Conservation (phyloP, 2,329 filamentous ascomycete genomes). For the Venturia effusa region DNA sequence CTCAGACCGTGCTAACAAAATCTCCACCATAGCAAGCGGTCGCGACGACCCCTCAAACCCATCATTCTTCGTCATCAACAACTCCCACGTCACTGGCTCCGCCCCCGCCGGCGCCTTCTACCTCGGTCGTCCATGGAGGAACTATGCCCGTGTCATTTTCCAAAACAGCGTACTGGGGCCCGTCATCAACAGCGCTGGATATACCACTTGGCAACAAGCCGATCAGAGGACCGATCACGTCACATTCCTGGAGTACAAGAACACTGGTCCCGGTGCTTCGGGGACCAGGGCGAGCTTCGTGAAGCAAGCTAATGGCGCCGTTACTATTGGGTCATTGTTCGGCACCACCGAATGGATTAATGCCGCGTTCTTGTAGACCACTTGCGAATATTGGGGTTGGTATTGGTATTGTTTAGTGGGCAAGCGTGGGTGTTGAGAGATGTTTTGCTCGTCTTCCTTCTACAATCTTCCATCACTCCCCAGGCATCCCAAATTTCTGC, state of each 20-base stretch:
- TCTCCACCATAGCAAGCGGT: conserved; percentile 18
- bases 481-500: no score
- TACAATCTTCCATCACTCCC: no score
- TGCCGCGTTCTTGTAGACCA: background rate
- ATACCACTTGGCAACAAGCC: conserved; percentile 43
- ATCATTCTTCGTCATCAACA: conserved; percentile 47
- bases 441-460: no score
- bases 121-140: conserved; percentile 43
- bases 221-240: conserved; percentile 42
- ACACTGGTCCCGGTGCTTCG: conserved; percentile 45
- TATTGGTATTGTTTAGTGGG: no score
- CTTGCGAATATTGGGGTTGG: no score
- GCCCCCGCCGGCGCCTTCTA: conserved; percentile 33
- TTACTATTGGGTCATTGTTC: conserved; percentile 25
- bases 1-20: background rate
- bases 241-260: conserved; percentile 47
- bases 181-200: conserved; percentile 50
- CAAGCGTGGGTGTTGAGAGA: no score
- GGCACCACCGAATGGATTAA: background rate
- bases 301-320: conserved; percentile 27
- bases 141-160: conserved; percentile 41
- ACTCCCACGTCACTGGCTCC: conserved; percentile 33
- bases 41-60: conserved; percentile 27
- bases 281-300: conserved; percentile 42
- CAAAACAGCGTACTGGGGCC: conserved; percentile 40